phyloP scores from a whole-genome alignment of 306 rosid species.

The Urtica urens region DNA sequence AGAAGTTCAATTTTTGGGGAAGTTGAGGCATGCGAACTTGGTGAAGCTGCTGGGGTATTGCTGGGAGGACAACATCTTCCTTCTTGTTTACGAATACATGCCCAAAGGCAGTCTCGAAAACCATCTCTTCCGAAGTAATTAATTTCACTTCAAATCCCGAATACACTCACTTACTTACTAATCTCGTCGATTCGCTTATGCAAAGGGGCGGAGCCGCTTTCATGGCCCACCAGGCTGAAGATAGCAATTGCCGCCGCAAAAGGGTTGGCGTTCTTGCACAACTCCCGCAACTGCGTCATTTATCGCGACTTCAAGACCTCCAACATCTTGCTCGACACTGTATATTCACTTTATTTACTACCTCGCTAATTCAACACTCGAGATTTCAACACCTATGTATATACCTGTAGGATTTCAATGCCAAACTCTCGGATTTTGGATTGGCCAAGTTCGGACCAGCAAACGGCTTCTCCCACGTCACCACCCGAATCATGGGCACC shows the following conservation, averaged over 20 bases:
- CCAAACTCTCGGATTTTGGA: conserved; percentile 83
- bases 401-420: conserved; percentile 31
- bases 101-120: conserved; percentile 76
- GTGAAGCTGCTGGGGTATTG: conserved; percentile 70
- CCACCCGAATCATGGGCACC: conserved; percentile 59
- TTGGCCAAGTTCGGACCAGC: conserved; percentile 69
- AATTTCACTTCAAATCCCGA: too few species aligned
- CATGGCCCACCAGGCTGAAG: conserved; percentile 56
- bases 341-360: conserved; percentile 9
- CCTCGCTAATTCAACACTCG: neutral
- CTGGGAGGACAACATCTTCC: conserved; percentile 50
- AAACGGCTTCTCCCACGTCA: conserved; percentile 54
- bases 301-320: conserved; percentile 85
- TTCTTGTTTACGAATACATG: conserved; percentile 66
- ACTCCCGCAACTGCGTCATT: conserved; percentile 51
- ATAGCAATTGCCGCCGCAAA: conserved; percentile 80
- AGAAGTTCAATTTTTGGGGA: conserved; percentile 75
- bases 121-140: conserved; percentile 74
- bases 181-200: neutral
- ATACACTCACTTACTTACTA: neutral
- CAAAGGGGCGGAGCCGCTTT: conserved; percentile 49
- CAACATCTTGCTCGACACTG: conserved; percentile 63
- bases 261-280: conserved; percentile 58
- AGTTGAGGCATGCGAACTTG: conserved; percentile 63
- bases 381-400: neutral